These are phyloP conservation scores for Allodekkera sacchari DNA, from an alignment of 805 yeast species.

Conservation along the genomic window DNA sequence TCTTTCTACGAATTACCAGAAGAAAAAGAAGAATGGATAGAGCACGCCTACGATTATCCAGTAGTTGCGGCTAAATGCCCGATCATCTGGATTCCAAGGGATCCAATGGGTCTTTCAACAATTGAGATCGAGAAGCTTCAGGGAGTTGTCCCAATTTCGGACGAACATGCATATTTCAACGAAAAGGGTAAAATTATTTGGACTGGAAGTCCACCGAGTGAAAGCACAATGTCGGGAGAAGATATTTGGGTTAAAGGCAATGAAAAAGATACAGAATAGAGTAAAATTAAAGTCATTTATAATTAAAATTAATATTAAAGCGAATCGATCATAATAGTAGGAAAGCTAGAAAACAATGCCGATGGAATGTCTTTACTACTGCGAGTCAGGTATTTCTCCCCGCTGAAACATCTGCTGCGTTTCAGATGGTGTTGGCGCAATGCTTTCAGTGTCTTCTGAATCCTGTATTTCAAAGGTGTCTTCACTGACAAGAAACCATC, in stretches of 20 bases:
- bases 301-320: conserved; percentile 11
- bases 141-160: conserved; percentile 52
- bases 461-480: conserved; percentile 3
- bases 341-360: not conserved
- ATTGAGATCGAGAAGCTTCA: conserved; percentile 47
- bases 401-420: too few species aligned
- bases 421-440: not conserved
- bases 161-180: conserved; percentile 56
- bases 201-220: conserved; percentile 43
- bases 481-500: conserved; percentile 6
- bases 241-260: not conserved
- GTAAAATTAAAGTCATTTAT: conserved; percentile 13
- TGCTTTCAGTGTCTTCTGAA: conserved; percentile 1
- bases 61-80: conserved; percentile 64
- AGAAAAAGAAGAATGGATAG: conserved; percentile 36
- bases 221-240: not conserved
- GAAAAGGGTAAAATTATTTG: conserved; percentile 39
- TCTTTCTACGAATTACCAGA: conserved; percentile 43
- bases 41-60: conserved; percentile 72
- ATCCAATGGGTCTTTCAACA: conserved; percentile 74
- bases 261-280: not conserved
- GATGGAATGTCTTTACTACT: too few species aligned
- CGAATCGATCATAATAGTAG: too few species aligned
- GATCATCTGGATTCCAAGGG: conserved; percentile 86
- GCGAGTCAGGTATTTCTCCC: not conserved